Evolutionary conservation across 2,329 filamentous ascomycete species (phyloP).

Genomic region (Aspergillus sojae): DNA sequence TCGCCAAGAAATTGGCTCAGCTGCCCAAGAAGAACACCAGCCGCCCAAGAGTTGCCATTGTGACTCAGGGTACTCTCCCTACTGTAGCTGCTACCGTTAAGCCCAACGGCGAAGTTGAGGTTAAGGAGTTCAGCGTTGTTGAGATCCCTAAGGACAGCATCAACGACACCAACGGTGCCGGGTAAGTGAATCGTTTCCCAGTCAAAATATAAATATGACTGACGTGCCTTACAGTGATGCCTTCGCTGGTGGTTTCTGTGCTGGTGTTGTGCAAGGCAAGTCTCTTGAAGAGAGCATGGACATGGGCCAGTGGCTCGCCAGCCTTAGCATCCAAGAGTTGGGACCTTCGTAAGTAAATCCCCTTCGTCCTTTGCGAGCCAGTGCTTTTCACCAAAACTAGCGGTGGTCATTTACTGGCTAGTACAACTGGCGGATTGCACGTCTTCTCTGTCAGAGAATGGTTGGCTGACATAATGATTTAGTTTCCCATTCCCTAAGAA

Average conservation of each 20-base stretch:
- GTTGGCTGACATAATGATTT: slow-evolving; percentile 25
- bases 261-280: slow-evolving; percentile 85
- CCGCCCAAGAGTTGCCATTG: slow-evolving; percentile 81
- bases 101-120: slow-evolving; percentile 63
- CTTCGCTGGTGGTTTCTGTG: slow-evolving; percentile 91
- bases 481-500: slow-evolving; percentile 85
- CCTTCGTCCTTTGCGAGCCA: neutral
- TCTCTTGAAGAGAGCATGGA: slow-evolving; percentile 76
- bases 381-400: neutral
- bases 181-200: slow-evolving; percentile 43
- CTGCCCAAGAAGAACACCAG: slow-evolving; percentile 89
- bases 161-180: slow-evolving; percentile 94
- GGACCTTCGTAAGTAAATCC: slow-evolving; percentile 80
- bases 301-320: slow-evolving; percentile 95
- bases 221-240: slow-evolving; percentile 66
- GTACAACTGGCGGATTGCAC: too few relatives aligned
- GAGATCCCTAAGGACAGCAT: slow-evolving; percentile 77
- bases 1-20: slow-evolving; percentile 81
- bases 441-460: neutral
- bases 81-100: slow-evolving; percentile 79
- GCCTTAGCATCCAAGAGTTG: slow-evolving; percentile 89
- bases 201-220: slow-evolving; percentile 16
- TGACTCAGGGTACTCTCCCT: slow-evolving; percentile 92
- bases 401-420: neutral
- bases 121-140: slow-evolving; percentile 80